These are phyloP conservation scores for Blastobotrys petasosporus DNA, from an alignment of 1,139 yeast genomes.

Conservation along the genomic window DNA sequence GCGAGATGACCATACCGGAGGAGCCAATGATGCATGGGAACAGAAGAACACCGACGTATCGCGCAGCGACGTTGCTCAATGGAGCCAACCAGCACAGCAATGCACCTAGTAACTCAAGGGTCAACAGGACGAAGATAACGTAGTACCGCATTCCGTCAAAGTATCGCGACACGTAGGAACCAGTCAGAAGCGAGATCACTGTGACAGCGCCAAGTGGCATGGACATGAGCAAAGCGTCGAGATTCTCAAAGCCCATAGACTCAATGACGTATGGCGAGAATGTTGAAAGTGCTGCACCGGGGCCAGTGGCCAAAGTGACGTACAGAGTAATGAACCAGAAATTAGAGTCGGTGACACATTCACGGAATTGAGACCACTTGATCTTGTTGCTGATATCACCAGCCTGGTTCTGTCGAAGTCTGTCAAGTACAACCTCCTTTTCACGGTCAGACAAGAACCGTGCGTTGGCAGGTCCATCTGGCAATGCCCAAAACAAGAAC, in stretches of 20 bases:
- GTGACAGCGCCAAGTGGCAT: constrained; percentile 35
- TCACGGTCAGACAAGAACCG: constrained; percentile 41
- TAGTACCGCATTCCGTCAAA: constrained; percentile 11
- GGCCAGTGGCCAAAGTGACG: neutral
- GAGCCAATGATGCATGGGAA: constrained; percentile 12
- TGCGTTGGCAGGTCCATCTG: constrained; percentile 48
- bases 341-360: constrained; percentile 23
- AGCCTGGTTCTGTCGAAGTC: constrained; percentile 10
- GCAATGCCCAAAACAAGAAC: constrained; percentile 46
- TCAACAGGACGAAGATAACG: constrained; percentile 3
- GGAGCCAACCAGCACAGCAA: constrained; percentile 13
- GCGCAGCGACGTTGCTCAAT: constrained; percentile 8
- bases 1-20: constrained; percentile 29
- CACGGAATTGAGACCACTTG: constrained; percentile 42
- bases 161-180: constrained; percentile 8
- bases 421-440: constrained; percentile 10
- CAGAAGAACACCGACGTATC: constrained; percentile 14
- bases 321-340: constrained; percentile 16
- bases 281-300: constrained; percentile 13
- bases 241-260: constrained; percentile 34
- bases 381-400: constrained; percentile 40
- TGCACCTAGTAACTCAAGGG: constrained; percentile 12
- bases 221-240: constrained; percentile 37
- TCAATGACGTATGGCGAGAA: constrained; percentile 19
- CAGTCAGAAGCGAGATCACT: constrained; percentile 6